Conservation (phyloP, 2,329 filamentous ascomycete genomes). For the Aaosphaeria arxii region DNA sequence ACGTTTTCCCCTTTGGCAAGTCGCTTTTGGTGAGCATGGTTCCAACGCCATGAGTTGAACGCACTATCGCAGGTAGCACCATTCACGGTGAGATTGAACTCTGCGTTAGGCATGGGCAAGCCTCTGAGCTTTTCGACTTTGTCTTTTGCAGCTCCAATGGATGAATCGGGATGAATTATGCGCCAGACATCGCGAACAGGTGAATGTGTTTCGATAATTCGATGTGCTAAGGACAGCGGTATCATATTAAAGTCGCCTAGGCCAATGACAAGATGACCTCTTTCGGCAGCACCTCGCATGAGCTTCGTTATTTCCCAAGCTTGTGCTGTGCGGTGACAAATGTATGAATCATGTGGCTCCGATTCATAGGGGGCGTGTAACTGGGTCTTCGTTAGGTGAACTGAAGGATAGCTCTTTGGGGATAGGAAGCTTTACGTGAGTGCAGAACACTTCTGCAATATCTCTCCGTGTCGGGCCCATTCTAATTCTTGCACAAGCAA, state of each 20-base stretch:
- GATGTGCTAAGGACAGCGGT: constrained; percentile 80
- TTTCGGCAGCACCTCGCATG: constrained; percentile 74
- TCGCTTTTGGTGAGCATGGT: constrained; percentile 64
- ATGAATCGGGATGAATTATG: constrained; percentile 77
- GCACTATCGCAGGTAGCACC: constrained; percentile 83
- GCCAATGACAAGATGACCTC: constrained; percentile 79
- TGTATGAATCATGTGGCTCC: constrained; percentile 77
- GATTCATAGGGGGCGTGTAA: constrained; percentile 84
- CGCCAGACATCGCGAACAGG: constrained; percentile 83
- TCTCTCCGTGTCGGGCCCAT: constrained; percentile 64
- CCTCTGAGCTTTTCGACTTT: constrained; percentile 64
- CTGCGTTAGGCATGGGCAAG: constrained; percentile 68
- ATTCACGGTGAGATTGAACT: constrained; percentile 75
- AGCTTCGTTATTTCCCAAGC: constrained; percentile 93
- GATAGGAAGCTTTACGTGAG: constrained; percentile 59
- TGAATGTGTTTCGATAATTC: constrained; percentile 74
- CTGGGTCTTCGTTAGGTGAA: constrained; percentile 45
- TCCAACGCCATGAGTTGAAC: constrained; percentile 94
- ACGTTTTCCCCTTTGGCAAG: constrained; percentile 65
- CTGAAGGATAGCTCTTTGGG: constrained; percentile 1
- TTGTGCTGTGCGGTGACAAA: constrained; percentile 87
- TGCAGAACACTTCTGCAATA: constrained; percentile 86
- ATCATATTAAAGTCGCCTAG: constrained; percentile 97
- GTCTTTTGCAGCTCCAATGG: constrained; percentile 70
- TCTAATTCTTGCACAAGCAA: constrained; percentile 77